Conservation (phyloP, 192 early-diverging fungal species). For the Podila clonocystis region DNA sequence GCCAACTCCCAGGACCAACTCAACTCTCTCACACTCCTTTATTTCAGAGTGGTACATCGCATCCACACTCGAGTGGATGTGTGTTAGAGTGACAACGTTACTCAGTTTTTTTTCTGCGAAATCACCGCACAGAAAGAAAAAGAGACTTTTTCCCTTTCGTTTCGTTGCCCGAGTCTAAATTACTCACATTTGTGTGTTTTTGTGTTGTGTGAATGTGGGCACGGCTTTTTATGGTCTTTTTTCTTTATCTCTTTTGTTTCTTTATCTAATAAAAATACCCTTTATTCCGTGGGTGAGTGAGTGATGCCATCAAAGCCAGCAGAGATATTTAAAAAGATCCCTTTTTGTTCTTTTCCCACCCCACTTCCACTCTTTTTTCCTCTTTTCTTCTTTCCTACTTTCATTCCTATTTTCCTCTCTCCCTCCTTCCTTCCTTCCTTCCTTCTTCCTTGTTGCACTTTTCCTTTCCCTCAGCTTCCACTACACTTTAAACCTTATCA, state of each 20-base stretch:
- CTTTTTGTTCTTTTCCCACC: neutral
- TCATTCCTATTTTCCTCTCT: neutral
- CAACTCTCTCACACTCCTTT: slow-evolving; percentile 7
- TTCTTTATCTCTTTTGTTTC: neutral
- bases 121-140: too few species aligned
- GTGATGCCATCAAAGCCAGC: too few species aligned
- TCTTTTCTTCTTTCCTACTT: neutral
- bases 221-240: too few species aligned
- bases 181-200: too few species aligned
- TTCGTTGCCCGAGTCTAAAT: too few species aligned
- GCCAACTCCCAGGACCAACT: neutral
- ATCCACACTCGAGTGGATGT: neutral
- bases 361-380: neutral
- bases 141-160: too few species aligned
- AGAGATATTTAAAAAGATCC: slow-evolving; percentile 2
- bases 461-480: slow-evolving; percentile 3
- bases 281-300: neutral
- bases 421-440: neutral
- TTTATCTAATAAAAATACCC: neutral
- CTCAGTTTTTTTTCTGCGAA: neutral
- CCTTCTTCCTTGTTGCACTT: neutral
- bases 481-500: neutral
- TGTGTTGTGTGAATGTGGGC: too few species aligned
- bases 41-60: neutral
- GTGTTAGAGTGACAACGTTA: neutral